phyloP scores from a whole-genome alignment of 23 red algal species.

The Gracilaria gracilis region DNA sequence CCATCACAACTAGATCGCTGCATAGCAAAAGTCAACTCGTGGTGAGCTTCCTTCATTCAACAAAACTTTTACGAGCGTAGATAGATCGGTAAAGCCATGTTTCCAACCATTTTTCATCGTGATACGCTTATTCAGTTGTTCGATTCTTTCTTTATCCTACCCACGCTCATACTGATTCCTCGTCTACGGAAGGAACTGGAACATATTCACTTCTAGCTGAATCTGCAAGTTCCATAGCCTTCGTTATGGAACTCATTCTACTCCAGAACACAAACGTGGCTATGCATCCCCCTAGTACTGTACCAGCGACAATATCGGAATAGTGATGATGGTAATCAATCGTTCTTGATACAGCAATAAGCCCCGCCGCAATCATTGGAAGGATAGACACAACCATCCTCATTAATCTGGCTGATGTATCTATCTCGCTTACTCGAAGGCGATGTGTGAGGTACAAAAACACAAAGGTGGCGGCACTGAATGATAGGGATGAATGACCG shows the following conservation, averaged over 20 bases:
- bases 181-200: neutral
- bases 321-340: conserved; percentile 86
- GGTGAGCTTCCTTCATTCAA: neutral
- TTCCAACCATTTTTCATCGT: neutral
- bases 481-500: conserved; percentile 79
- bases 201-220: neutral
- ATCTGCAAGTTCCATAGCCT: conserved; percentile 13
- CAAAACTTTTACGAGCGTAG: neutral
- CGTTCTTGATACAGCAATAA: conserved; percentile 62
- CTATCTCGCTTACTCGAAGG: conserved; percentile 1
- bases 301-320: conserved; percentile 75
- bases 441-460: conserved; percentile 42
- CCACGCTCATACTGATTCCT: conserved; percentile 9
- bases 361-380: conserved; percentile 37
- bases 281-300: conserved; percentile 37
- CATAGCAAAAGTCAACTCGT: neutral
- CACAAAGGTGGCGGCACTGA: conserved; percentile 64
- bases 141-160: neutral
- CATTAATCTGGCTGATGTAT: neutral
- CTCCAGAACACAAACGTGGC: conserved; percentile 50
- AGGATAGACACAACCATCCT: conserved; percentile 32
- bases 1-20: neutral
- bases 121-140: neutral
- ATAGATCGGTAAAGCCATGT: neutral
- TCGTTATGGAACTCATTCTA: neutral